phyloP scores from a whole-genome alignment of 2,329 filamentous ascomycete genomes.

The Fusarium sp. region DNA sequence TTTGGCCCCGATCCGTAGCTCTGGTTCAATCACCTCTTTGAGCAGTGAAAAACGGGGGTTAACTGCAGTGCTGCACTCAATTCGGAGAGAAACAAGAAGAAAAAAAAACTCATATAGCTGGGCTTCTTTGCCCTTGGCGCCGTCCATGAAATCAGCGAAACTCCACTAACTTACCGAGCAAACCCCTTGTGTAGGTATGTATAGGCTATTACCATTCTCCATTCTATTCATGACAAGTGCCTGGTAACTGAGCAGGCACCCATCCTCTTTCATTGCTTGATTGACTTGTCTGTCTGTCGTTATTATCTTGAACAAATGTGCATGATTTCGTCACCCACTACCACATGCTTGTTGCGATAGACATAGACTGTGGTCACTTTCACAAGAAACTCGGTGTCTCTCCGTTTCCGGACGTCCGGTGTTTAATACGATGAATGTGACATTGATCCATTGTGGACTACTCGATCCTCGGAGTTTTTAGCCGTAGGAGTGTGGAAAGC shows the following conservation, averaged over 20 bases:
- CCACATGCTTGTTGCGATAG: not conserved
- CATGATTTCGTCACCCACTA: slow-evolving; percentile 14
- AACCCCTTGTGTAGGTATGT: slow-evolving; percentile 21
- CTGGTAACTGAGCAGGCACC: slow-evolving; percentile 29
- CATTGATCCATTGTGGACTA: slow-evolving; percentile 27
- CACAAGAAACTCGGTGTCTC: slow-evolving; percentile 36
- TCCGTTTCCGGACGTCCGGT: slow-evolving; percentile 45
- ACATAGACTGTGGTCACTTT: not conserved
- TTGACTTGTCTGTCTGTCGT: not conserved
- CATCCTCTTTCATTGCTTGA: slow-evolving; percentile 8
- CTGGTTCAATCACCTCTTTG: slow-evolving; percentile 22
- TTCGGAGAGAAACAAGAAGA: not conserved
- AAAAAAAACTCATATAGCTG: not conserved
- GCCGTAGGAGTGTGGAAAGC: not conserved
- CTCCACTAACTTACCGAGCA: slow-evolving; percentile 31
- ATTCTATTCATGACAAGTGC: slow-evolving; percentile 16
- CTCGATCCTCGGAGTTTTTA: slow-evolving; percentile 11
- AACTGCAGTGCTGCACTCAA: not conserved
- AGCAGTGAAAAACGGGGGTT: slow-evolving; percentile 25
- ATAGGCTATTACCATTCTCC: not conserved
- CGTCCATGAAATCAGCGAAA: slow-evolving; percentile 28
- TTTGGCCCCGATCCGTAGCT: slow-evolving; percentile 34
- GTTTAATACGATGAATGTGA: slow-evolving; percentile 5
- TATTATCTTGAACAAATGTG: slow-evolving; percentile 2
- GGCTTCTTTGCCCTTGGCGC: slow-evolving; percentile 27